Base-by-base conservation (phyloP, 169 alveolate species). In the Plasmodium coatneyi region DNA sequence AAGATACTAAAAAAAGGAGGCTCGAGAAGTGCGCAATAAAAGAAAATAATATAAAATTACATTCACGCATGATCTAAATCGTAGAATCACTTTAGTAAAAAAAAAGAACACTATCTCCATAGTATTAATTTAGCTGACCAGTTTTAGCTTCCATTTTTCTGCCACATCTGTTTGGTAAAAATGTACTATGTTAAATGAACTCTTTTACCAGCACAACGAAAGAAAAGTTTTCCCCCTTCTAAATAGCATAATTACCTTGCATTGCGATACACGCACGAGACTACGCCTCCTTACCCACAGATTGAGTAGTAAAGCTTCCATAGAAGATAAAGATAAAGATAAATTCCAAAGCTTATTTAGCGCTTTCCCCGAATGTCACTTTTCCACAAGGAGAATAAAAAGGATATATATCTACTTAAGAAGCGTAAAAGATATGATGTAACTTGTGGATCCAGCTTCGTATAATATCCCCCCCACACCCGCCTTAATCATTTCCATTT, bases 351-450 rank as follows among this genome's bases (percentile, higher is more conserved):
- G 22, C 60, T 49, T 2, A 49, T 49, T 49, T 49, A 49, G 60
- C 60, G 19, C 22, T 5, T 5, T 66, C 10, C 36, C 76, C 36
- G 76, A 36, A 66, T 66, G 19, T 25, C 36, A 66, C 6, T 66
- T 66, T 66, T 1, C 30, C 36, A 66, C 1, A 66, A 28, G 6
- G 14, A 66, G 36, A 12, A 66, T 5, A 66, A 78, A 39, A 82
- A 9, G 14, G 28, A 82, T 32, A 54, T 32, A 56, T 12, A 54
- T 34, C 54, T 52, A 41, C 25, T 52, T 52, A 19, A 82, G n/a
- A 52, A 52, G 71, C 32, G 16, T 30, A 82, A n/a, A 36, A 30
- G 56, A 5, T 82, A 30, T 56, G 80, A 82, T 82, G 80, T 52
- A 52, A 52, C 56, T 30, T 82, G 39, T 82, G 19, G 41, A 66